Evolutionary conservation across 805 yeast genomes (phyloP).

Genomic region (Candida pseudoglaebosa): DNA sequence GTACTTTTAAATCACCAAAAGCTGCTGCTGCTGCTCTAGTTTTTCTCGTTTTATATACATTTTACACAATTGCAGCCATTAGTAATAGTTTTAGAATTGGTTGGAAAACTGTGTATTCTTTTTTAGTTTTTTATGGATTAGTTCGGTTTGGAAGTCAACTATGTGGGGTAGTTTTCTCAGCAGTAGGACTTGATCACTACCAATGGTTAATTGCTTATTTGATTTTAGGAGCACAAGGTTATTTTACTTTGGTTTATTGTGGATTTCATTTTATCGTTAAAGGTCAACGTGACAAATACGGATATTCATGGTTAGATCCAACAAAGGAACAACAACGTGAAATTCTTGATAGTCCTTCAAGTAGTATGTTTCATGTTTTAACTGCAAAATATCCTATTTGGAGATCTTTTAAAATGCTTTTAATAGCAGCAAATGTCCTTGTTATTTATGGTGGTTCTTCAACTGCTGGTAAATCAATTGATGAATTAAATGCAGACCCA

Average conservation of each 20-base stretch:
- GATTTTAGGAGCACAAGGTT: slow-evolving; percentile 38
- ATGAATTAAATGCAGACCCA: slow-evolving; percentile 10
- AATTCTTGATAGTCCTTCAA: background rate
- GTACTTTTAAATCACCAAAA: slow-evolving; percentile 14
- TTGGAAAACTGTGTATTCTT: slow-evolving; percentile 19
- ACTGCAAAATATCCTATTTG: too few relatives aligned
- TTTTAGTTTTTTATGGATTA: slow-evolving; percentile 23
- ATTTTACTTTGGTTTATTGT: slow-evolving; percentile 29
- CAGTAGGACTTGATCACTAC: slow-evolving; percentile 22
- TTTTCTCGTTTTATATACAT: slow-evolving; percentile 24
- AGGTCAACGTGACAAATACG: slow-evolving; percentile 21
- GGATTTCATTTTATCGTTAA: slow-evolving; percentile 22
- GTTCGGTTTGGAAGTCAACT: slow-evolving; percentile 32
- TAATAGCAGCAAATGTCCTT: slow-evolving; percentile 31
- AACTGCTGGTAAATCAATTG: slow-evolving; percentile 20
- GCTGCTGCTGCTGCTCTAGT: slow-evolving; percentile 33
- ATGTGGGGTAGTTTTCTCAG: slow-evolving; percentile 33
- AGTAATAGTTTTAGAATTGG: slow-evolving; percentile 19
- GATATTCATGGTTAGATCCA: slow-evolving; percentile 25
- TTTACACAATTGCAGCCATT: slow-evolving; percentile 18
- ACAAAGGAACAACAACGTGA: slow-evolving; percentile 8
- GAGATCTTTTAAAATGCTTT: slow-evolving; percentile 21
- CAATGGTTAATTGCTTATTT: slow-evolving; percentile 37
- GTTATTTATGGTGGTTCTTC: slow-evolving; percentile 30
- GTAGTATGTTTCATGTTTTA: too few relatives aligned